A percentile compares a stretch with the other conserved stretches of the same genome.
These are phyloP conservation scores for Botrytis sinoallii DNA, from an alignment of 2,329 filamentous ascomycete genomes.

Conservation along the genomic window DNA sequence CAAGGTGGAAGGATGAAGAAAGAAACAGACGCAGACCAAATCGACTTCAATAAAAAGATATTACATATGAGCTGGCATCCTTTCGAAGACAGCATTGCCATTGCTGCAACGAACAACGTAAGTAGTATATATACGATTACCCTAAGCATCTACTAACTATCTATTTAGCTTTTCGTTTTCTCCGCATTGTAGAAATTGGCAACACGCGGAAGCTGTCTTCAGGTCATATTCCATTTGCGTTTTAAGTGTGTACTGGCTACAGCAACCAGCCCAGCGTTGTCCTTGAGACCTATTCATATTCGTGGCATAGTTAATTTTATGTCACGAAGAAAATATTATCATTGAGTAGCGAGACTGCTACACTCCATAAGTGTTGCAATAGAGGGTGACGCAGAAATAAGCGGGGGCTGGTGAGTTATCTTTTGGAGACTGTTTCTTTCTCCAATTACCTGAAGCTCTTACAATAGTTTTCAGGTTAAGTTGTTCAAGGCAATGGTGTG, in stretches of 20 bases:
- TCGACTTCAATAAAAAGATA: conserved; percentile 99
- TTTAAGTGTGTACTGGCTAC: conserved; percentile 34
- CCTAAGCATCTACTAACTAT: conserved; percentile 22
- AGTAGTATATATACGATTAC: conserved; percentile 42
- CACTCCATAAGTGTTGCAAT: conserved; percentile 23
- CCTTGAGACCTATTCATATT: conserved; percentile 28
- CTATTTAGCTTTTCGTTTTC: conserved; percentile 68
- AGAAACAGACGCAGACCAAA: conserved; percentile 98
- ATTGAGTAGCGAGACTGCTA: conserved; percentile 29
- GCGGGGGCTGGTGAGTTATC: conserved; percentile 28
- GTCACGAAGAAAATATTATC: conserved; percentile 30
- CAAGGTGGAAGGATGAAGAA: conserved; percentile 95
- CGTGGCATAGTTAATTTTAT: conserved; percentile 29
- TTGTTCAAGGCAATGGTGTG: conserved; percentile 14
- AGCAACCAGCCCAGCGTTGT: conserved; percentile 28
- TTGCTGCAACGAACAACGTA: conserved; percentile 98
- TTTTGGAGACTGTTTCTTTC: conserved; percentile 24
- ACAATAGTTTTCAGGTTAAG: conserved; percentile 20
- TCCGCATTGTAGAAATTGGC: conserved; percentile 60
- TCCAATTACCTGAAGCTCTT: conserved; percentile 24
- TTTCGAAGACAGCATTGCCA: conserved; percentile 98
- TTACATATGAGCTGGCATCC: conserved; percentile 99
- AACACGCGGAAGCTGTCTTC: conserved; percentile 31
- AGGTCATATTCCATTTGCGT: conserved; percentile 37
- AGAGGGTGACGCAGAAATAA: conserved; percentile 19